These are phyloP conservation scores for Ascobolus immersus DNA, from an alignment of 495 filamentous ascomycete species.

Conservation along the genomic window DNA sequence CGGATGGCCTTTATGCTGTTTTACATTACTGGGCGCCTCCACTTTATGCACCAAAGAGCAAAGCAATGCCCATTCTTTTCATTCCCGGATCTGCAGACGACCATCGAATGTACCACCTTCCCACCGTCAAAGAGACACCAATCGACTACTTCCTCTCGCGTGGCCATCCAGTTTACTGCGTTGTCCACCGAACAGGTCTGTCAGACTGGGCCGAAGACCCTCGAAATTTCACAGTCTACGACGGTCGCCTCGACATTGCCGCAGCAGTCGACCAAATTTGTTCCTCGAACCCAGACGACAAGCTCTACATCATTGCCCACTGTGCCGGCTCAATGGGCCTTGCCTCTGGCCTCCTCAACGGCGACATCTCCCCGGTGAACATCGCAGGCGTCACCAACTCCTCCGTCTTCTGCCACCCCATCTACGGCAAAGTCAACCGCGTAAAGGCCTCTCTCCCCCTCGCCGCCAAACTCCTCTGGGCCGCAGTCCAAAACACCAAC, in stretches of 20 bases:
- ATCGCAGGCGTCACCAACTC: slow-evolving; percentile 35
- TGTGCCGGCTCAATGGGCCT: slow-evolving; percentile 41
- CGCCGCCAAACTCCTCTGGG: slow-evolving; percentile 24
- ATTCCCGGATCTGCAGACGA: slow-evolving; percentile 37
- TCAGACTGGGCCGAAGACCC: slow-evolving; percentile 27
- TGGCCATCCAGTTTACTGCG: slow-evolving; percentile 32
- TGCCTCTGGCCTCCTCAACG: slow-evolving; percentile 34
- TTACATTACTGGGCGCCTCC: slow-evolving; percentile 32
- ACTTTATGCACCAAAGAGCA: background rate
- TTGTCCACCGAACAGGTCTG: slow-evolving; percentile 35
- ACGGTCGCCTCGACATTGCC: slow-evolving; percentile 34
- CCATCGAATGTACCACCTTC: slow-evolving; percentile 37
- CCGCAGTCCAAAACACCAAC: slow-evolving; percentile 21
- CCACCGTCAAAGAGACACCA: slow-evolving; percentile 37
- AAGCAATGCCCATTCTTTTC: slow-evolving; percentile 18
- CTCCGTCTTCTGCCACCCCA: slow-evolving; percentile 40
- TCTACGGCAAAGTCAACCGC: slow-evolving; percentile 31
- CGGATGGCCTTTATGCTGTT: slow-evolving; percentile 27
- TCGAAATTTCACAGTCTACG: slow-evolving; percentile 31
- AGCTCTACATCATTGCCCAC: slow-evolving; percentile 36
- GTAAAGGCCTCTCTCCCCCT: slow-evolving; percentile 29
- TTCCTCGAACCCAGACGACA: slow-evolving; percentile 13
- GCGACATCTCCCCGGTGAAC: slow-evolving; percentile 31
- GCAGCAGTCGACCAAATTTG: slow-evolving; percentile 33
- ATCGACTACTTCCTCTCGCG: slow-evolving; percentile 36